These are phyloP conservation scores for Allantophomopsis lycopodina DNA, from an alignment of 2,329 filamentous ascomycete genomes.

Conservation along the genomic window DNA sequence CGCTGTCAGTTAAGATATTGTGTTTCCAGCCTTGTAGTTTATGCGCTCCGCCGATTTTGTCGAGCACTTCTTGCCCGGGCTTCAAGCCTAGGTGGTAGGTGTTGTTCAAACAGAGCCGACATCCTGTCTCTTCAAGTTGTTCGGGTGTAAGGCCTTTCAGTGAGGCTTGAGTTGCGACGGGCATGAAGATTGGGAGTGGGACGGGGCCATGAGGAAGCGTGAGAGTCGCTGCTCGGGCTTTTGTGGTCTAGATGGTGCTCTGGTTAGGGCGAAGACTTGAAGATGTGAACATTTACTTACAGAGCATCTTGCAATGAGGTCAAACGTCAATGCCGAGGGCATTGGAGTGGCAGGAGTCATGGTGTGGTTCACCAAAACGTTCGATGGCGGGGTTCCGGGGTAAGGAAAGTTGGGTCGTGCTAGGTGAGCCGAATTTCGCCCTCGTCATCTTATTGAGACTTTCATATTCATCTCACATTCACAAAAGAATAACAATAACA, in stretches of 20 bases:
- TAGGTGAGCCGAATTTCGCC: too few species aligned
- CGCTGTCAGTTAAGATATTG: constrained; percentile 80
- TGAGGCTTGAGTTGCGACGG: constrained; percentile 91
- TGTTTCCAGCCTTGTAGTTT: constrained; percentile 89
- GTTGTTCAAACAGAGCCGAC: constrained; percentile 89
- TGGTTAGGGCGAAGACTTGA: constrained; percentile 4
- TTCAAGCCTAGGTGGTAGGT: constrained; percentile 95
- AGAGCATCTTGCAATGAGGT: constrained; percentile 66
- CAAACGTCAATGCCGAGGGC: constrained; percentile 61
- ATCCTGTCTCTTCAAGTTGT: constrained; percentile 80
- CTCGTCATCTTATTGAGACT: too few species aligned
- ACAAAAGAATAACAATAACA: too few species aligned
- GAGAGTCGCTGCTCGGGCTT: constrained; percentile 79
- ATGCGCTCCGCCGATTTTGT: constrained; percentile 82
- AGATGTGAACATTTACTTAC: constrained; percentile 32
- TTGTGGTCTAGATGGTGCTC: constrained; percentile 55
- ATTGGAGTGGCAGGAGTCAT: constrained; percentile 20
- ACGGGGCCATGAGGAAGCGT: constrained; percentile 87
- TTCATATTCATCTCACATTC: too few species aligned
- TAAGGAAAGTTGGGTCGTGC: too few species aligned
- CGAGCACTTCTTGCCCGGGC: constrained; percentile 80
- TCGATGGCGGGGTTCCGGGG: neutral
- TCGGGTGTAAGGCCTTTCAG: constrained; percentile 89
- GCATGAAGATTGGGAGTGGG: constrained; percentile 92
- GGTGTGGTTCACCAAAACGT: constrained; percentile 7